A percentile compares a stretch with the other conserved stretches of the same genome.
Evolutionary conservation across 257 asterid species (phyloP).

Genomic region (Cynanchum wilfordii): DNA sequence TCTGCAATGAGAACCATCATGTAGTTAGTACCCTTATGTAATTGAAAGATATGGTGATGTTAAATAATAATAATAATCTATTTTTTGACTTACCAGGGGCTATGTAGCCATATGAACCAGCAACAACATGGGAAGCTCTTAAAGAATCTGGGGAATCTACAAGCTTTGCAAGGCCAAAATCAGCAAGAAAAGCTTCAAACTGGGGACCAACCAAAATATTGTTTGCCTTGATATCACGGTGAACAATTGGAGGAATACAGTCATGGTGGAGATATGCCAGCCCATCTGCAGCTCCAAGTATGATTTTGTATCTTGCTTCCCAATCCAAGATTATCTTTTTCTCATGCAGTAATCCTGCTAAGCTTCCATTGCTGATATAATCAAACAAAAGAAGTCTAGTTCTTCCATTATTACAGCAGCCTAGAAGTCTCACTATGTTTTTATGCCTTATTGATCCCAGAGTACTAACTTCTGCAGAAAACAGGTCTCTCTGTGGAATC

Average conservation of each 20-base stretch:
- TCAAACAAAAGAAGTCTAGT: constrained; percentile 63
- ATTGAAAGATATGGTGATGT: not conserved
- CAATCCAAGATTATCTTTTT: constrained; percentile 45
- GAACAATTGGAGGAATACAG: constrained; percentile 68
- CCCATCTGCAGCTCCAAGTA: constrained; percentile 69
- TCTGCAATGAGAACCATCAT: constrained; percentile 39
- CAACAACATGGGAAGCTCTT: constrained; percentile 40
- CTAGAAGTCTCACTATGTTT: constrained; percentile 65
- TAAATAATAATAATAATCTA: not conserved
- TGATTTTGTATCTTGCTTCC: constrained; percentile 65
- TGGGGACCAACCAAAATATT: constrained; percentile 61
- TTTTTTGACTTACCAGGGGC: constrained; percentile 57
- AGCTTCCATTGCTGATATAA: constrained; percentile 65
- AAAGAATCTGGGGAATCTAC: constrained; percentile 40
- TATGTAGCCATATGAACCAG: constrained; percentile 72
- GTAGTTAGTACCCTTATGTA: not conserved
- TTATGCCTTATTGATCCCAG: constrained; percentile 68
- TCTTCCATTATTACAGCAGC: constrained; percentile 70
- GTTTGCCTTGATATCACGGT: constrained; percentile 66
- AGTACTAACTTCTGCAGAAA: constrained; percentile 62
- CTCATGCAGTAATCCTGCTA: constrained; percentile 55
- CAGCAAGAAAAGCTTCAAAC: constrained; percentile 67
- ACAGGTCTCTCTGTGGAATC: constrained; percentile 46
- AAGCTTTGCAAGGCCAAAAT: constrained; percentile 70
- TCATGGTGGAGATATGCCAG: constrained; percentile 74